Base-by-base conservation (phyloP, 1,284 basidiomycete genomes). In the Leccinum proliferum region DNA sequence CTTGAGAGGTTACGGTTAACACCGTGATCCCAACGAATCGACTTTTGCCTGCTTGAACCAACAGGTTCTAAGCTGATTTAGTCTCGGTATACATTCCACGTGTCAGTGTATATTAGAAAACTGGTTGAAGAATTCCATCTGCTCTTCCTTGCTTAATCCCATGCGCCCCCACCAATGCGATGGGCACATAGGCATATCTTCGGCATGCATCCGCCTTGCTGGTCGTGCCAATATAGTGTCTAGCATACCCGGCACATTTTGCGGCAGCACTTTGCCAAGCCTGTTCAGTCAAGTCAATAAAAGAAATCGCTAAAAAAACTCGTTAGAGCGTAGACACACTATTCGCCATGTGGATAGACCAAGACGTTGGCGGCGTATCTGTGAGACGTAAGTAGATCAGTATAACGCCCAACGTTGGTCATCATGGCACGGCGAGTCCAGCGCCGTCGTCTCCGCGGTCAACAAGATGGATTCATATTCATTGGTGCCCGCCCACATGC, bases 401-500 rank as follows among this genome's bases (percentile, higher is more conserved):
- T 39, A 15, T 4, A 39, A 43, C 14, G 14, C 15, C 2, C 50
- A n/a, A 8, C 3, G 9, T 48, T 0, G 57, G 15, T 70, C 59
- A 70, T 48, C 52, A 29, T 29, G 29, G 4, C 12, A 29, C 14
- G 8, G 14, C 14, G 14, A 41, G 15, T 46, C 53, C 15, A 29
- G 41, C 14, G 5, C 41, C 43, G 18, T n/a, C 2, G n/a, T n/a
- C 3, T n/a, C n/a, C n/a, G n/a, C n/a, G n/a, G n/a, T n/a, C n/a
- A 32, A 15, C 2, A n/a, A 25, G 55, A 7, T 8, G 6, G 3
- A 37, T 15, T 1, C 2, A 15, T 53, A 79, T 87, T 71, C 72
- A 93, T 90, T 90, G 83, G 76, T 95, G 93, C 29, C 91, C 91
- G 2, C 93, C 93, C 53, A 94, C 87, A 76, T 94, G 93, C 1